A percentile compares a stretch with the other conserved stretches of the same genome.
Conservation (phyloP, 2,329 filamentous ascomycete species). For the Pseudocercospora crystallina region DNA sequence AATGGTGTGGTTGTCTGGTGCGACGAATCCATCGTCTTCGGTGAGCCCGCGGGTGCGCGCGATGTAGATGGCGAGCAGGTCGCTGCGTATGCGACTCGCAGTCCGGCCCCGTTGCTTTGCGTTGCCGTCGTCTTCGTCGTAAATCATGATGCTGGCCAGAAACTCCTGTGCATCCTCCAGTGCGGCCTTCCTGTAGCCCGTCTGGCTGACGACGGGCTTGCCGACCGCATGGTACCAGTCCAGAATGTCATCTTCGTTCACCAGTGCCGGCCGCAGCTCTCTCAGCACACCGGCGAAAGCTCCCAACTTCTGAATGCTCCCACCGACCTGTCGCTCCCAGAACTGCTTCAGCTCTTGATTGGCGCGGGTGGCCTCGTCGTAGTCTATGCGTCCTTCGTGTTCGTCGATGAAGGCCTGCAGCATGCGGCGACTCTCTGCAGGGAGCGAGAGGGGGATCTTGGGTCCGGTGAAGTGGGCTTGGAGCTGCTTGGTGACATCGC, state of each 20-base stretch:
- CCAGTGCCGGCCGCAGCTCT: conserved; percentile 63
- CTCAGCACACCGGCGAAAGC: conserved; percentile 69
- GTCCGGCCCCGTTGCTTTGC: conserved; percentile 52
- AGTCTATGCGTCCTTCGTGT: conserved; percentile 53
- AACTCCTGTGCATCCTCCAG: conserved; percentile 65
- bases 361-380: conserved; percentile 68
- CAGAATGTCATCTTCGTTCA: conserved; percentile 61
- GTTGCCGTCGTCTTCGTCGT: conserved; percentile 60
- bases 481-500: conserved; percentile 50
- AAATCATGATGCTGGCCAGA: conserved; percentile 63
- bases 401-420: conserved; percentile 61
- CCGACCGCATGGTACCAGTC: conserved; percentile 71
- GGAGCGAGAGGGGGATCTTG: conserved; percentile 56
- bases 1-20: conserved; percentile 47
- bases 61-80: conserved; percentile 48
- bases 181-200: conserved; percentile 62
- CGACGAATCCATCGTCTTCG: conserved; percentile 36
- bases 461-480: conserved; percentile 44
- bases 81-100: conserved; percentile 60
- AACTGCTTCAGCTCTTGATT: conserved; percentile 68
- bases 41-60: conserved; percentile 41
- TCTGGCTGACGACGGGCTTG: conserved; percentile 56
- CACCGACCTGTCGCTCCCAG: conserved; percentile 64
- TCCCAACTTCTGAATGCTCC: conserved; percentile 57
- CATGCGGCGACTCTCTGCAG: conserved; percentile 52